phyloP scores from a whole-genome alignment of 2,329 filamentous ascomycete genomes.

The Aciculosporium take region DNA sequence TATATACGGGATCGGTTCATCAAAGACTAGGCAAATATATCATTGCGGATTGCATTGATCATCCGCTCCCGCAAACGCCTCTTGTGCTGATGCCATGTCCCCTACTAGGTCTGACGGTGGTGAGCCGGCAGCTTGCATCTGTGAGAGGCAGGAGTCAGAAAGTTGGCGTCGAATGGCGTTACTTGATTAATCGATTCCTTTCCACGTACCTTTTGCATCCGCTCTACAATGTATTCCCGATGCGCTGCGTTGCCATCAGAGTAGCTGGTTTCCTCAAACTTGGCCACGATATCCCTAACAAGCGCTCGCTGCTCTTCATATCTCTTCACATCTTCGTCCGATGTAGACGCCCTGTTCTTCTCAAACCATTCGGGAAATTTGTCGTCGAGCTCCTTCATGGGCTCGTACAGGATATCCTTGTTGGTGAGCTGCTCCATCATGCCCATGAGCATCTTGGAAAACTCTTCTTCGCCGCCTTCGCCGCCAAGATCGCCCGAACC shows the following conservation, averaged over 20 bases:
- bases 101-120: slow-evolving; percentile 85
- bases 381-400: slow-evolving; percentile 90
- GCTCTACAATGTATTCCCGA: slow-evolving; percentile 85
- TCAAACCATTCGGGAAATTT: slow-evolving; percentile 87
- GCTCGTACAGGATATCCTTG: slow-evolving; percentile 95
- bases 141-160: not conserved
- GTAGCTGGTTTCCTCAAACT: slow-evolving; percentile 75
- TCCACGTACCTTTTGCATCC: slow-evolving; percentile 82
- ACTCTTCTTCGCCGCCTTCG: slow-evolving; percentile 61
- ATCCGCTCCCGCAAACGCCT: slow-evolving; percentile 46
- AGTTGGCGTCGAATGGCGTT: no score
- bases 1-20: slow-evolving; percentile 14
- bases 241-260: slow-evolving; percentile 68
- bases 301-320: slow-evolving; percentile 70
- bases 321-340: slow-evolving; percentile 58
- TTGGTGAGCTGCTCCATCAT: slow-evolving; percentile 99
- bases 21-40: slow-evolving; percentile 12
- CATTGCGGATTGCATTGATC: slow-evolving; percentile 50
- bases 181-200: not conserved
- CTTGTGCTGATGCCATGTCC: slow-evolving; percentile 73
- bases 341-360: slow-evolving; percentile 53
- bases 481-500: slow-evolving; percentile 42
- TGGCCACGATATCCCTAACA: slow-evolving; percentile 72
- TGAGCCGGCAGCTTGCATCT: slow-evolving; percentile 96
- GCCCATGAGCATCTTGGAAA: slow-evolving; percentile 86